Base-by-base conservation (phyloP, 164 flowering plant species). In the Kingdonia uniflora region DNA sequence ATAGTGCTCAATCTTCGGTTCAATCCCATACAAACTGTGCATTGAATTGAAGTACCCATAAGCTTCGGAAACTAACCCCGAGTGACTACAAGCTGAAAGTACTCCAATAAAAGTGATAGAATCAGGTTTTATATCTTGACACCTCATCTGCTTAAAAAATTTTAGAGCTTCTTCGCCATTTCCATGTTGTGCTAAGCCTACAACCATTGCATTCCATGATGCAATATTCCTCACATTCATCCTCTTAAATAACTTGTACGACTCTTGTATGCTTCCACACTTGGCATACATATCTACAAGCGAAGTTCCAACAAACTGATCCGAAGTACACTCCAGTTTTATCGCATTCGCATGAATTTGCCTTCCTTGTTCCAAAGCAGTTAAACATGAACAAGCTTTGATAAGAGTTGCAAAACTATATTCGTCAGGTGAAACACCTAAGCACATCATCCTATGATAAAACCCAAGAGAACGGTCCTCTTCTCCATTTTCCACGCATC, bases 1-100 rank as follows among this genome's bases (percentile, higher is more conserved):
- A 63, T 79, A 79, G 54, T 85, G 95, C 69, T 76, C 85, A 26
- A 66, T 56, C 54, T 68, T 67, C 7, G 83, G 83, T 41, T 69
- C 60, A 48, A 85, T 71, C 20, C 67, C 67, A 57, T 75, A 72
- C 21, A 61, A 49, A 43, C 55, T 49, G 42, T 39, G 37, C 79
- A 80, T 76, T 6, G 68, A 58, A 21, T 65, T 37, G 24, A 86
- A 76, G 58, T 71, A 56, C 20, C 33, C 56, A 8, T 65, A 60
- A 10, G 80, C 84, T 72, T 81, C 82, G 42, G 72, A 57, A 13
- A 80, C 67, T 17, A 78, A 51, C 17, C 90, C 87, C 19, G 81
- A 52, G 61, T 76, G 81, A 51, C 80, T 76, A 62, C 90, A 86
- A 39, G 95, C 81, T 19, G 85, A 78, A 42, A 86, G 71, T 15